These are phyloP conservation scores for Limnomonas spitsbergensis DNA, from an alignment of 139 green algal genomes.

Conservation along the genomic window DNA sequence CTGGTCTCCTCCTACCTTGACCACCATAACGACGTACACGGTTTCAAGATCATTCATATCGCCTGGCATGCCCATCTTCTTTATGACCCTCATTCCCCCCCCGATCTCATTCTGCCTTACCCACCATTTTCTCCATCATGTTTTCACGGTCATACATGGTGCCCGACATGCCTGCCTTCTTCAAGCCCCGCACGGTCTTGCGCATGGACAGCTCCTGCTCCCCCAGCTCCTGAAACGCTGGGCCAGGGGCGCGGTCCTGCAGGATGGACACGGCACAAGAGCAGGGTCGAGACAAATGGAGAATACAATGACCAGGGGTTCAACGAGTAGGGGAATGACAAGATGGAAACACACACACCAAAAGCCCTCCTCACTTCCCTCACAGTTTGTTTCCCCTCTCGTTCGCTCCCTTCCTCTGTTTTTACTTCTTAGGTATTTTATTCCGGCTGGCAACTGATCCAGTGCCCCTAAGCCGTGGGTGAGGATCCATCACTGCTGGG, in stretches of 20 bases:
- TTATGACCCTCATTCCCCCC: too few species aligned
- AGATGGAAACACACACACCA: neutral
- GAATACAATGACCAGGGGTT: neutral
- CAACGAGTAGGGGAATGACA: too few species aligned
- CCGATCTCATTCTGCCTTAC: neutral
- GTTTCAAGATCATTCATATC: too few species aligned
- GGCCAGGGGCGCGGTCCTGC: conserved; percentile 32
- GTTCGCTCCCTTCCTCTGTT: neutral
- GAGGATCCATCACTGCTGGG: too few species aligned
- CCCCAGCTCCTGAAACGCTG: conserved; percentile 27
- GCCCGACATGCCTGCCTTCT: conserved; percentile 58
- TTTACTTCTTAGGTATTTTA: too few species aligned
- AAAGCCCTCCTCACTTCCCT: neutral
- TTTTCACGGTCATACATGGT: conserved; percentile 64
- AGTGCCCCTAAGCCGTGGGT: too few species aligned
- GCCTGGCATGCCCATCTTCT: too few species aligned
- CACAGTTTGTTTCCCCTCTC: neutral
- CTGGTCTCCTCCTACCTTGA: too few species aligned
- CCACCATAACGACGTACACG: too few species aligned
- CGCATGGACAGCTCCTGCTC: conserved; percentile 33
- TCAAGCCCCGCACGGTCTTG: conserved; percentile 50
- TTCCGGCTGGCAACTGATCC: too few species aligned
- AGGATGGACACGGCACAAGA: neutral
- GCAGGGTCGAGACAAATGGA: neutral
- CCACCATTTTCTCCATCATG: conserved; percentile 38